Evolutionary conservation across 305 asterid species (phyloP).

Genomic region (Solanum chacoense): DNA sequence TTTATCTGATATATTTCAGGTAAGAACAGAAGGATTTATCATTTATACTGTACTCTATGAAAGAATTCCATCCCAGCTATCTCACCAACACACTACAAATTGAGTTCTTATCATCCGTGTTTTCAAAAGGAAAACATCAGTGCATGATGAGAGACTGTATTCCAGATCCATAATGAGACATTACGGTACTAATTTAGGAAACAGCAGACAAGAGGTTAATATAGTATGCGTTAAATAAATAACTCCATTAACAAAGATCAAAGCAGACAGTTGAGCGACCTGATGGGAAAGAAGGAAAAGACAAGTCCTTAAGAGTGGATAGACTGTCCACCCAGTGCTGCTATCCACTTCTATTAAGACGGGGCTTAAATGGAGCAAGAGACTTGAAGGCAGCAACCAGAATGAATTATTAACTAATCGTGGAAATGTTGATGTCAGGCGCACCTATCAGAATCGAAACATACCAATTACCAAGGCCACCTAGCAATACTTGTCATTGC

Average conservation of each 20-base stretch:
- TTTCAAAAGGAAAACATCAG: background rate
- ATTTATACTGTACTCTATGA: background rate
- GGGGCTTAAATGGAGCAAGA: background rate
- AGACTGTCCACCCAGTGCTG: background rate
- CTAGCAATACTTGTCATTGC: background rate
- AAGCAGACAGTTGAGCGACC: constrained; percentile 2
- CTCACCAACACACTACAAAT: background rate
- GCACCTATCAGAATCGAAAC: background rate
- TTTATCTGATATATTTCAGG: background rate
- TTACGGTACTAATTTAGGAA: background rate
- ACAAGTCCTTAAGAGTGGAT: constrained; percentile 20
- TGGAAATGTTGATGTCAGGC: background rate
- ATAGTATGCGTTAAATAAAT: background rate
- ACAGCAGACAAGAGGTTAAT: background rate
- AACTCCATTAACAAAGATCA: background rate
- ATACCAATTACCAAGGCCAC: background rate
- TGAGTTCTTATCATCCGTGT: background rate
- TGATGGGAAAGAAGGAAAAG: constrained; percentile 90
- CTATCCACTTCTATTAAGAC: background rate
- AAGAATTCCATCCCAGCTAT: background rate
- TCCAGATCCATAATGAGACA: background rate
- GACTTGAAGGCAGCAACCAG: background rate
- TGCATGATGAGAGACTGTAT: background rate
- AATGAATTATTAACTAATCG: background rate
- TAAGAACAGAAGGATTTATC: background rate